Evolutionary conservation across 2,329 filamentous ascomycete species (phyloP), one percentile per base, ranked within the genome.

Genomic region (Neoarthrinium moseri): DNA sequence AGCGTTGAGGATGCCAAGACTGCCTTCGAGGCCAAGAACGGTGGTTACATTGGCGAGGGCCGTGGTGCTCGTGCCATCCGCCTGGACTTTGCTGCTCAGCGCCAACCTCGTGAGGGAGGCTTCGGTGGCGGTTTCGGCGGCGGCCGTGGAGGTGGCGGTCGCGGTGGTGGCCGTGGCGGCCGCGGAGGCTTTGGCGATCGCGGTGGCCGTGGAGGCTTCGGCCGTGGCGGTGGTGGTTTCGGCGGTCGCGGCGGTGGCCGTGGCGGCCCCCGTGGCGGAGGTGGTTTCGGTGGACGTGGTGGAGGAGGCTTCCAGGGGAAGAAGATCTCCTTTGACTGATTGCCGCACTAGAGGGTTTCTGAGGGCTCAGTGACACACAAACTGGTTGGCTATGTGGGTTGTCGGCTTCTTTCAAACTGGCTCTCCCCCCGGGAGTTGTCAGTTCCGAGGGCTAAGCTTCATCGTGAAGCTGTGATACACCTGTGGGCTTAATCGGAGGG

Each of bases 1-100:
- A 87, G 86, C 15, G 68, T 94, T 51, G 90, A 95, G 22, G 91
- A 96, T 60, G 89, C 91, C 60, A 88, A 86, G 72, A 71, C 75
- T 58, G 91, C 84, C 20, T 82, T 89, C 57, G 77, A 86, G 58
- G 72, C 76, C 47, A 78, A 89, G 65, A 84, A 88, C 57, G 89
- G 89, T 54, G 74, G 75, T 46, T 68, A 78, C 49, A 75, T 83
- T 51, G 79, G 80, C 42, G 65, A 72, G 54, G 83, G 89, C 49
- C 78, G 94, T 58, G 78, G 75, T 53, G 83, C 87, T 46, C 89
- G 91, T 58, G 68, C 80, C 43, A 76, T 96, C 56, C 88, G 91
- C 58, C 83, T 96, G 44, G 91, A 96, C 78, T 96, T 78, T 68
- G 87, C 87, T 55, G 73, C 79, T 53, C 81, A 86, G 57, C 84